Evolutionary conservation across 1,284 basidiomycete species (phyloP).

Genomic region (Rhizoctonia solani): DNA sequence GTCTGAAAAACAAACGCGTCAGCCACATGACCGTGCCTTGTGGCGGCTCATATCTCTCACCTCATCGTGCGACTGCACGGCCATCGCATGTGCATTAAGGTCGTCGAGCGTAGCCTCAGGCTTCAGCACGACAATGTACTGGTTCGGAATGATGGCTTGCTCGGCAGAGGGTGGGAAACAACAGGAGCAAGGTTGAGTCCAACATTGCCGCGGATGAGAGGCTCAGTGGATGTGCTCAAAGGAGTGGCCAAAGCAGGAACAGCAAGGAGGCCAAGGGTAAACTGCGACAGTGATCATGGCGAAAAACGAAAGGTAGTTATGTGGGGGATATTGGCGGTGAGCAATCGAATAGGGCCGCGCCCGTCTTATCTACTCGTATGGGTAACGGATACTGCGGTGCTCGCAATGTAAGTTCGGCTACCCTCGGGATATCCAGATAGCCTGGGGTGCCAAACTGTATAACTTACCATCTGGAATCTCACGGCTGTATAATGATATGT

Average conservation of each 20-base stretch:
- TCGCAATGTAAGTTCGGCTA: too few species aligned
- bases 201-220: neutral
- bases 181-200: constrained; percentile 18
- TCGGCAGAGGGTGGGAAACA: constrained; percentile 24
- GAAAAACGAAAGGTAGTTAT: constrained; percentile 11
- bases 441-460: too few species aligned
- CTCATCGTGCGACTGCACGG: constrained; percentile 35
- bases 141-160: constrained; percentile 65
- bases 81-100: constrained; percentile 66
- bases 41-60: constrained; percentile 40
- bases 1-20: constrained; percentile 45
- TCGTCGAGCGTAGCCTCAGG: constrained; percentile 60
- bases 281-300: constrained; percentile 29
- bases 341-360: too few species aligned
- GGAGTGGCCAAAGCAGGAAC: constrained; percentile 8
- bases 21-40: constrained; percentile 40
- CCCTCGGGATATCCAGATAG: too few species aligned
- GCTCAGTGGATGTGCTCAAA: constrained; percentile 19
- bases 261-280: constrained; percentile 1
- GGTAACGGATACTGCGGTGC: too few species aligned
- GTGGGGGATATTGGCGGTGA: too few species aligned
- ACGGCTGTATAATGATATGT: too few species aligned
- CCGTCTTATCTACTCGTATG: too few species aligned
- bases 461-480: too few species aligned
- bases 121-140: constrained; percentile 90